Evolutionary conservation across 345 rosid genomes (phyloP).

Genomic region (Noccaea caerulescens): DNA sequence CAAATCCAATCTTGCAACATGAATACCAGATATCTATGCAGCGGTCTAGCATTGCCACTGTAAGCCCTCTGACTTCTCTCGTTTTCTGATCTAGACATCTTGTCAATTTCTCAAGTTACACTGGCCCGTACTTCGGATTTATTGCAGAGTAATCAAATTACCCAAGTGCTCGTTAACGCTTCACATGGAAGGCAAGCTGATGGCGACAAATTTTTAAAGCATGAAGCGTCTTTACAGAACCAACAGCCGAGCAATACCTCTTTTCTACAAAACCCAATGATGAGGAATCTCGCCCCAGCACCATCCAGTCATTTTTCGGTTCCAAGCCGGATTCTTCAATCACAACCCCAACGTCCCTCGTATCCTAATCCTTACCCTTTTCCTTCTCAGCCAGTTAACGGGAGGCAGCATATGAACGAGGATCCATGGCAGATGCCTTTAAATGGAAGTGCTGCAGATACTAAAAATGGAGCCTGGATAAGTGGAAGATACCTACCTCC

Average conservation of each 20-base stretch:
- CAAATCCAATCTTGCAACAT: slow-evolving; percentile 59
- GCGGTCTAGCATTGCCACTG: slow-evolving; percentile 52
- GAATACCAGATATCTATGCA: slow-evolving; percentile 61
- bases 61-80: slow-evolving; percentile 43
- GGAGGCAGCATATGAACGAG: slow-evolving; percentile 56
- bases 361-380: slow-evolving; percentile 61
- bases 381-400: slow-evolving; percentile 65
- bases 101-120: slow-evolving; percentile 6
- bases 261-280: slow-evolving; percentile 60
- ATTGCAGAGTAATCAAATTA: slow-evolving; percentile 63
- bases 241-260: slow-evolving; percentile 58
- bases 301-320: slow-evolving; percentile 66
- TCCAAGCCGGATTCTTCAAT: slow-evolving; percentile 56
- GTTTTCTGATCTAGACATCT: slow-evolving; percentile 12
- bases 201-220: slow-evolving; percentile 53
- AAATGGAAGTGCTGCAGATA: slow-evolving; percentile 55
- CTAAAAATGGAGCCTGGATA: slow-evolving; percentile 69
- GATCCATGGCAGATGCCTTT: slow-evolving; percentile 73
- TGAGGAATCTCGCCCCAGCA: slow-evolving; percentile 54
- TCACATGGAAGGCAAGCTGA: slow-evolving; percentile 55
- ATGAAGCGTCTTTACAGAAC: slow-evolving; percentile 63
- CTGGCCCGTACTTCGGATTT: slow-evolving; percentile 9
- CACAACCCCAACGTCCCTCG: slow-evolving; percentile 59
- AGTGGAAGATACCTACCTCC: slow-evolving; percentile 65
- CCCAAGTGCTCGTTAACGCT: slow-evolving; percentile 52